Base-by-base conservation (phyloP, 2,329 filamentous ascomycete species). In the Penicillium frequentans region DNA sequence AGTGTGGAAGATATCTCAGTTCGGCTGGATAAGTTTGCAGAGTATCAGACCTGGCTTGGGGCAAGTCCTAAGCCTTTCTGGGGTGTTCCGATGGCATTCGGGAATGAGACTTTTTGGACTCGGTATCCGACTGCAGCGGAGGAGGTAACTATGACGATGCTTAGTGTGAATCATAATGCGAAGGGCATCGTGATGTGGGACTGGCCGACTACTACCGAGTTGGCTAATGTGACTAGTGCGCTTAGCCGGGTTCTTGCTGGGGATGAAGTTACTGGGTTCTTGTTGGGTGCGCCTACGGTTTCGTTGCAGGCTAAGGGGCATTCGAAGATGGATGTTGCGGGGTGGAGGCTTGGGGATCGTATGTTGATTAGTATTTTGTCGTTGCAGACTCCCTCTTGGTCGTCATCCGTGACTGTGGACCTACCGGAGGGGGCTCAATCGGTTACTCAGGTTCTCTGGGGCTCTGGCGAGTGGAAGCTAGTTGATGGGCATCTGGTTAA, bases 61-160 rank as follows among this genome's bases (percentile, higher is more conserved):
- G 61, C 64, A 3, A 63, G 63, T 35, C 62, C 63, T 4, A 83
- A 82, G 64, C 71, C 76, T 0, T 71, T 79, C 19, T 84, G 81
- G 81, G 75, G 75, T 24, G 79, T 80, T 2, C 74, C 80, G 4
- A 81, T 83, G 65, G 79, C 75, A 0, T 84, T 83, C 63, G 79
- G 73, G 3, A 75, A 77, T 27, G 71, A 76, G 51, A 71, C 74
- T 4, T 83, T 79, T 58, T 84, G 81, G 81, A 57, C 62, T 9
- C 66, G 79, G 5, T 75, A 76, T 52, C 81, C 81, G 5, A 82
- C 76, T 3, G 63, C 67, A 0, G 69, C 62, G 0, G 82, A 83
- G 63, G 77, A 78, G 52, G 72, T 74, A 31, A 78, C 74, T 3
- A 82, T 82, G 79, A 76, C 72, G 47, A 69, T 81, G 57, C 60